Conservation (phyloP, 75 land plant species). For the Cupressus sempervirens region DNA sequence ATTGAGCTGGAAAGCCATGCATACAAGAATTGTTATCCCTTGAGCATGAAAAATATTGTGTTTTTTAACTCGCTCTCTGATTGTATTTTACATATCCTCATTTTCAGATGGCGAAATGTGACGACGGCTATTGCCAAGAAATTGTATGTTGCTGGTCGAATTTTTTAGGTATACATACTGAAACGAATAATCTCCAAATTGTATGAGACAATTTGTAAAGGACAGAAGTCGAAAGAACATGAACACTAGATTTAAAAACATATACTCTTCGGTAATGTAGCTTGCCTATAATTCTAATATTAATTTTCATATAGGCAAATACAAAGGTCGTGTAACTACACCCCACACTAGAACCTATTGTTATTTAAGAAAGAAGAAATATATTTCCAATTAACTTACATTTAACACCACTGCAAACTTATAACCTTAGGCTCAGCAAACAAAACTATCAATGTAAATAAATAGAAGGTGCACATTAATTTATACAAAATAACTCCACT, state of each 20-base stretch:
- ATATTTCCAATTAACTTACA: neutral
- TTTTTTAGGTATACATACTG: too few relatives aligned
- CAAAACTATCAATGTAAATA: neutral
- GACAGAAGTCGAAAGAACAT: neutral
- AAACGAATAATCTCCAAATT: neutral
- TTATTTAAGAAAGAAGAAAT: neutral
- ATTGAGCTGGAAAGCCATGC: neutral
- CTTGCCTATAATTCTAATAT: neutral
- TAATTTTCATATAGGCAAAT: neutral
- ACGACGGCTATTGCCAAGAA: neutral
- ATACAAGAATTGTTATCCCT: neutral
- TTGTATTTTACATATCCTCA: neutral
- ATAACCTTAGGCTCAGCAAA: neutral
- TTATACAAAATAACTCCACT: neutral
- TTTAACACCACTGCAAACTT: neutral
- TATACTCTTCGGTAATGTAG: neutral
- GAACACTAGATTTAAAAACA: too few relatives aligned
- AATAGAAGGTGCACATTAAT: neutral
- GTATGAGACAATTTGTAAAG: neutral
- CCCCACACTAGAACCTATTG: neutral
- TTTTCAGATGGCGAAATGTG: neutral
- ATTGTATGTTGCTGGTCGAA: neutral
- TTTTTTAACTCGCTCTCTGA: neutral
- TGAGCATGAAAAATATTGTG: neutral
- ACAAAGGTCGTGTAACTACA: neutral